A percentile compares a stretch with the other conserved stretches of the same genome.
Evolutionary conservation across 2,329 filamentous ascomycete genomes (phyloP).

Genomic region (Penicillium sclerotiorum): DNA sequence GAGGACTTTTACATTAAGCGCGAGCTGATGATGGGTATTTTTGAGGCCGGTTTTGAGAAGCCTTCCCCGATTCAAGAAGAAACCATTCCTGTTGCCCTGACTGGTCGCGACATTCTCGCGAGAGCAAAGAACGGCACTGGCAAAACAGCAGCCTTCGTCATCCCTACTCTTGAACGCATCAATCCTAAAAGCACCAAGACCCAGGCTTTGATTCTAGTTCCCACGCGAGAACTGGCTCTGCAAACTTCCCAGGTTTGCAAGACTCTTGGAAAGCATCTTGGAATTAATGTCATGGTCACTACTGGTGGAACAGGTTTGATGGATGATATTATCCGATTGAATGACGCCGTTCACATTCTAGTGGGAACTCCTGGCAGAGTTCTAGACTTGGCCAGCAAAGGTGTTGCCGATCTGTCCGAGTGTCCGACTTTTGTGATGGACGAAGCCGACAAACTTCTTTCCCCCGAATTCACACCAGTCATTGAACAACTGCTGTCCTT

Average conservation of each 20-base stretch:
- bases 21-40: slow-evolving; percentile 97
- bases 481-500: slow-evolving; percentile 95
- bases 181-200: slow-evolving; percentile 97
- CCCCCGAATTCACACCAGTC: slow-evolving; percentile 93
- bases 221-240: slow-evolving; percentile 93
- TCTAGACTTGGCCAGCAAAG: slow-evolving; percentile 92
- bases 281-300: slow-evolving; percentile 98
- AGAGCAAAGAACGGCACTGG: slow-evolving; percentile 98
- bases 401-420: slow-evolving; percentile 91
- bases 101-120: slow-evolving; percentile 91
- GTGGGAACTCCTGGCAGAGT: slow-evolving; percentile 97
- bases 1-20: slow-evolving; percentile 96
- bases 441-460: slow-evolving; percentile 96
- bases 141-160: slow-evolving; percentile 97
- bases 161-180: slow-evolving; percentile 91
- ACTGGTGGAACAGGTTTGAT: slow-evolving; percentile 93
- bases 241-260: slow-evolving; percentile 99
- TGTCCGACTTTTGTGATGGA: slow-evolving; percentile 99
- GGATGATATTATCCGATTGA: slow-evolving; percentile 93
- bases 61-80: slow-evolving; percentile 99
- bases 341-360: slow-evolving; percentile 94
- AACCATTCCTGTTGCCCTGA: slow-evolving; percentile 93
- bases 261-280: slow-evolving; percentile 93
- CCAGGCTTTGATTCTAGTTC: slow-evolving; percentile 93
- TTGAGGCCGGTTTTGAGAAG: slow-evolving; percentile 98